A percentile compares a stretch with the other conserved stretches of the same genome.
Evolutionary conservation across 2,329 filamentous ascomycete genomes (phyloP).

Genomic region (Lomentospora prolificans): DNA sequence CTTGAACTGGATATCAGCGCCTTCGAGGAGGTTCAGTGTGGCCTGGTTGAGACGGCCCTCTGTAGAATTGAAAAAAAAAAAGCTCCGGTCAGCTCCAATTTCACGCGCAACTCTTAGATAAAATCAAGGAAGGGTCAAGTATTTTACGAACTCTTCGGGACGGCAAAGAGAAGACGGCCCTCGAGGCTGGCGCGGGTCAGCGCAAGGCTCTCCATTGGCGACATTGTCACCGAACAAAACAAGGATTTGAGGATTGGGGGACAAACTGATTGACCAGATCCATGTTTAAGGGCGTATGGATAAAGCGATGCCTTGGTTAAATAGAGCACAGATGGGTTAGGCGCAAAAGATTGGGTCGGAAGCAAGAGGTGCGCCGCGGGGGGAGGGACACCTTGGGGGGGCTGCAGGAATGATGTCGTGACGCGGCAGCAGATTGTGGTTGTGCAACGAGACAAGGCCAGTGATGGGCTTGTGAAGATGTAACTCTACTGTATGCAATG

Average conservation of each 20-base stretch:
- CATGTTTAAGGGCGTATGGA: slow-evolving; percentile 22
- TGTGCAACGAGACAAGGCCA: not conserved
- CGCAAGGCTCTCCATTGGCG: slow-evolving; percentile 4
- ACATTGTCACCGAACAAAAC: not conserved
- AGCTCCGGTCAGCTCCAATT: slow-evolving; percentile 1
- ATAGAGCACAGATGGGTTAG: not conserved
- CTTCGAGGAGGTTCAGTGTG: slow-evolving; percentile 80
- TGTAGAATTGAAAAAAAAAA: no score
- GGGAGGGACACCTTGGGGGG: not conserved
- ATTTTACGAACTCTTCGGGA: slow-evolving; percentile 80
- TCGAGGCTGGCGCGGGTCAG: slow-evolving; percentile 53
- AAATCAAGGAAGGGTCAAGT: slow-evolving; percentile 4
- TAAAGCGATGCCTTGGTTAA: not conserved
- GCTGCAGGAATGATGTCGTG: not conserved
- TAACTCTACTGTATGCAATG: not conserved
- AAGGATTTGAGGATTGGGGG: not conserved
- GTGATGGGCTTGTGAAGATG: not conserved
- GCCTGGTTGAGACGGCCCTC: slow-evolving; percentile 89
- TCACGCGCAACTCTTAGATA: slow-evolving; percentile 14
- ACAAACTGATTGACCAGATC: slow-evolving; percentile 46
- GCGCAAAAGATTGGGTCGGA: not conserved
- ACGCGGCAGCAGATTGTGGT: not conserved
- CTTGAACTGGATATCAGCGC: slow-evolving; percentile 93
- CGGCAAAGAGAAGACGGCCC: slow-evolving; percentile 87
- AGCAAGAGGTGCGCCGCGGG: not conserved